Evolutionary conservation across 1,139 yeast species (phyloP), one percentile per base, ranked within the genome.

Genomic region (Hyphopichia wangnamkhiaoensis): DNA sequence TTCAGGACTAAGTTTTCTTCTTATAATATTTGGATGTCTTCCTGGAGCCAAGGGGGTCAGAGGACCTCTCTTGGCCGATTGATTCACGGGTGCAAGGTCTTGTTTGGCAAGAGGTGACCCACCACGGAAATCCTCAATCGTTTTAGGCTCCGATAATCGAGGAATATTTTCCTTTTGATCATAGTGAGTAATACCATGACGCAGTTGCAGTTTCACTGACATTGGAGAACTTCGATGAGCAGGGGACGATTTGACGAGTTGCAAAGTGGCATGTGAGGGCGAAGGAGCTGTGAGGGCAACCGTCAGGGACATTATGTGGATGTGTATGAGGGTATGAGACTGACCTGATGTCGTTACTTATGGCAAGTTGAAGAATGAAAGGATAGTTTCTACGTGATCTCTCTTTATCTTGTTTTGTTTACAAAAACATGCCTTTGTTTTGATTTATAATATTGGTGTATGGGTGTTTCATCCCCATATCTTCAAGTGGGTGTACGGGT

Each of bases 21-120:
- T 50, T 14, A 49, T 48, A n/a, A 43, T 40, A 23, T 49, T 48
- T 26, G 46, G 54, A 16, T 48, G 44, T 31, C 48, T 46, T 13
- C 59, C 48, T 9, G 59, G 58, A 9, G 58, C 47, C 31, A 61
- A 42, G 2, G 68, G 68, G 3, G 68, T 60, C 3, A 57, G 46
- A 8, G 67, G 62, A 1, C 55, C 58, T 35, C 68, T 46, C 41
- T 62, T 62, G 20, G 29, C 17, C 12, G 35, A 25, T 25, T 17
- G 21, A 13, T 13, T n/a, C 15, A 5, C 14, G 14, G 29, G 29
- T 5, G 5, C 29, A 8, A 26, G 7, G 29, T 26, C 14, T 16
- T 29, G 18, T 29, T 29, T 29, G 24, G 10, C n/a, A n/a, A n/a
- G n/a, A n/a, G n/a, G n/a, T n/a, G n/a, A n/a, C n/a, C n/a, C n/a